phyloP scores from a whole-genome alignment of 2,329 filamentous ascomycete species.

The Penicillium sp. region DNA sequence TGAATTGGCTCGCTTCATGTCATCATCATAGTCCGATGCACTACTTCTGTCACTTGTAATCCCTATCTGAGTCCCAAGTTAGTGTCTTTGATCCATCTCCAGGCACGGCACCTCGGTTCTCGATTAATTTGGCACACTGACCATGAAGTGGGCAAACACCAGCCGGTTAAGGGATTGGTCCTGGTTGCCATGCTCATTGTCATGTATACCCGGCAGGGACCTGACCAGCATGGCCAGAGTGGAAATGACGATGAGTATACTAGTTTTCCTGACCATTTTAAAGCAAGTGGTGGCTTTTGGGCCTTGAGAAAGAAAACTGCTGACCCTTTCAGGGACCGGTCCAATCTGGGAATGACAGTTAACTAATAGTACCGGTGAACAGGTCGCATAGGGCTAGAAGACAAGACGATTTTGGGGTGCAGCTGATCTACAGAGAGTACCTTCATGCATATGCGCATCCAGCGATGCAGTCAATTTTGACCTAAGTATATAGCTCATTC shows the following conservation, averaged over 20 bases:
- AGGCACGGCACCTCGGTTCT: neutral
- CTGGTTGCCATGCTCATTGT: neutral
- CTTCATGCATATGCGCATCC: conserved; percentile 2
- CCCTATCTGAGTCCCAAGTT: conserved; percentile 39
- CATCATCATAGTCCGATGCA: conserved; percentile 49
- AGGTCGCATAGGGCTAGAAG: neutral
- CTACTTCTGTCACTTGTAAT: conserved; percentile 48
- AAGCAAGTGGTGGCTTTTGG: neutral
- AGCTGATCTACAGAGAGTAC: conserved; percentile 16
- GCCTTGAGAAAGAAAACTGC: neutral
- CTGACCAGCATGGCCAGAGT: neutral
- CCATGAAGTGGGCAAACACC: conserved; percentile 51
- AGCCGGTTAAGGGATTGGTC: conserved; percentile 24
- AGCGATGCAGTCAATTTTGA: neutral
- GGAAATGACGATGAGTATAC: neutral
- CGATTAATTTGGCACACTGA: conserved; percentile 12
- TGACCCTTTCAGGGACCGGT: neutral
- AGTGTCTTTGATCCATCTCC: neutral
- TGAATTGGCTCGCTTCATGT: conserved; percentile 50
- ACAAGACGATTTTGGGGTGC: neutral
- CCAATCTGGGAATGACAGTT: neutral
- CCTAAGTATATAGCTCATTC: neutral
- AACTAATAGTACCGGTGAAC: neutral
- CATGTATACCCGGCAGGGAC: neutral
- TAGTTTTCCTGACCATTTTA: neutral